Evolutionary conservation across 2,329 filamentous ascomycete species (phyloP).

Genomic region (Pseudomassariella vexata): DNA sequence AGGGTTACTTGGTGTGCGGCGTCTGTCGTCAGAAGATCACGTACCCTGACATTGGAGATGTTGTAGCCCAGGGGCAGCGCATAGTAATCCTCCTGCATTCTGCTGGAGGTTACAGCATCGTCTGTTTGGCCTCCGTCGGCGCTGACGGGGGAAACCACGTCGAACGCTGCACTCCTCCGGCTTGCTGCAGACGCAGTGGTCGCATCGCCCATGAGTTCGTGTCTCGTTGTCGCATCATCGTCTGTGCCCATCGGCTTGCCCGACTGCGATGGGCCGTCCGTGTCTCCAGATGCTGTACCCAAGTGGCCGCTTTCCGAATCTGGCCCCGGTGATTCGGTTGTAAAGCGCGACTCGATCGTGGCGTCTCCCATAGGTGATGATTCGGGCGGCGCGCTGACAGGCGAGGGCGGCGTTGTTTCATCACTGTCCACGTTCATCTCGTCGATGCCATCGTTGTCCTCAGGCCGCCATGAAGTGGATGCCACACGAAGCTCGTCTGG

Average conservation of each 20-base stretch:
- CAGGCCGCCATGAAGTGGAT: slow-evolving; percentile 15
- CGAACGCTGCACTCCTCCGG: slow-evolving; percentile 8
- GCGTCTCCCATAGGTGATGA: slow-evolving; percentile 8
- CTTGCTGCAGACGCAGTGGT: slow-evolving; percentile 2
- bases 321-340: slow-evolving; percentile 19
- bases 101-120: slow-evolving; percentile 10
- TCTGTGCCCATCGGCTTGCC: slow-evolving; percentile 2
- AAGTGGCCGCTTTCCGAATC: slow-evolving; percentile 16
- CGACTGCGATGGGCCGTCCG: slow-evolving; percentile 13
- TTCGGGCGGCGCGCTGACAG: slow-evolving; percentile 14
- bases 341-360: slow-evolving; percentile 16
- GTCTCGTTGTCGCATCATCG: slow-evolving; percentile 11
- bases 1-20: not conserved
- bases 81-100: slow-evolving; percentile 14
- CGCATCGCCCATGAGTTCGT: slow-evolving; percentile 7
- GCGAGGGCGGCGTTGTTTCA: slow-evolving; percentile 16
- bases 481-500: slow-evolving; percentile 21
- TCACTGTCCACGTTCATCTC: slow-evolving; percentile 20
- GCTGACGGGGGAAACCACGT: slow-evolving; percentile 13
- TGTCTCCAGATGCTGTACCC: slow-evolving; percentile 12
- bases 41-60: slow-evolving; percentile 49
- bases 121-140: slow-evolving; percentile 16
- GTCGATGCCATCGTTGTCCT: slow-evolving; percentile 15
- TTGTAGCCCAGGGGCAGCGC: slow-evolving; percentile 43
- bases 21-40: slow-evolving; percentile 13